Base-by-base conservation (phyloP, 352 stramenopile species). In the Globisporangium echinulatum region DNA sequence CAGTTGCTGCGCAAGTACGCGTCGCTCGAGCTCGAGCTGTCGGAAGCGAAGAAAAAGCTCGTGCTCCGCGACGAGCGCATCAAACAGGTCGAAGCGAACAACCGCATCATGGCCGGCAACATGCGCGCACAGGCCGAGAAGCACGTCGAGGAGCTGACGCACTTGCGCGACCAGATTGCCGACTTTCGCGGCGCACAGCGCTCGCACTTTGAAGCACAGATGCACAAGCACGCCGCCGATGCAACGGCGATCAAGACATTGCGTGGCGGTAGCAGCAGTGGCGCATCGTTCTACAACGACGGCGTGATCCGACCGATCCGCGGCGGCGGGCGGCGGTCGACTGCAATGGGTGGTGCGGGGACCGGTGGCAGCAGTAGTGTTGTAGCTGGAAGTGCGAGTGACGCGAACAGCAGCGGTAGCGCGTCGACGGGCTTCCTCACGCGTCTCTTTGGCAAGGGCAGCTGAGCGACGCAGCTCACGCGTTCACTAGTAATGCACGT, bases 1-100 rank as follows among this genome's bases (percentile, higher is more conserved):
- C 87, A 96, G 62, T 66, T 97, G 14, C 60, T 97, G 51, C 85
- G 89, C 55, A 97, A 97, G 65, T 96, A 96, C 59, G 87, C 87
- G 44, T 94, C 85, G 10, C 70, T 96, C 5, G 89, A 97, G 63
- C 72, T 96, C 5, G 88, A 94, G 54, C 66, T 91, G n/a, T 86
- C 71, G 3, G 89, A 97, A 55, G 81, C 87, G 38, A 89, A 87
- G 57, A 94, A 96, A 77, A 96, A 96, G 63, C 71, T 96, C 51
- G 69, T 73, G n/a, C 63, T 96, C 17, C 87, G 88, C 40, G 89
- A 97, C 65, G 87, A 97, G 40, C 84, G 88, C 39, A 96, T 97
- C 64, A 90, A 92, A 62, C 77, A 92, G 43, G 81, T 97, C n/a
- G 88, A 97, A 44, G 73, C 67, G 9, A 94, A 95, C 69, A 90